Base-by-base conservation (phyloP, 257 asterid genomes). In the Petunia axillaris region DNA sequence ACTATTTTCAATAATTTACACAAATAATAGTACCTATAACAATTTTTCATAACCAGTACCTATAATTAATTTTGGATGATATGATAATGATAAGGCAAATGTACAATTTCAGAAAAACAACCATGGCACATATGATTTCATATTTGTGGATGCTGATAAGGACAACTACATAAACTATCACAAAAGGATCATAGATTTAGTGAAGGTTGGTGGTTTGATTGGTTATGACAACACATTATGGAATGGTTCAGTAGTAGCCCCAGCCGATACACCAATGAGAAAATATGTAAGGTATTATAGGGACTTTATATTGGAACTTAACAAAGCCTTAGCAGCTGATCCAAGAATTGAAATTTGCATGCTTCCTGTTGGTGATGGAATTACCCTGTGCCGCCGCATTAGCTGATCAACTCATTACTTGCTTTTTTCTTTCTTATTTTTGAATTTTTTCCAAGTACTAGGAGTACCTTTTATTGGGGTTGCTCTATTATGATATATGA, bases 151-250 rank as follows among this genome's bases (percentile, higher is more conserved):
- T 64, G 83, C 86, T 54, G 81, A 83, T 9, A 83, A 83, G 78
- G 86, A 83, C 80, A 83, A 83, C 6, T 83, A 79, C 75, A 60
- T 79, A 1, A 83, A 83, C 54, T 83, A 83, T 76, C 83, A 83
- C 78, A 83, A 83, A 75, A 79, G 86, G 59, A 54, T 83, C 3
- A 83, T 83, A 4, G 86, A 83, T 16, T 43, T 83, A 10, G 86
- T 83, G 43, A 83, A 83, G 77, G 83, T 83, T 37, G 86, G 83
- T 36, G 86, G 86, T 10, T 1, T 83, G 65, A 83, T 83, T 13
- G 86, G 86, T 4, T 83, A 83, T 52, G 86, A 83, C 66, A 83
- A 83, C 79, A 83, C 86, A 46, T 73, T 83, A n/a, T 83, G 83
- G 83, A 79, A 79, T 58, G 86, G 86, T 0, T 83, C 86, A 0